Evolutionary conservation across 306 rosid species (phyloP).

Genomic region (Castanea mollissima): DNA sequence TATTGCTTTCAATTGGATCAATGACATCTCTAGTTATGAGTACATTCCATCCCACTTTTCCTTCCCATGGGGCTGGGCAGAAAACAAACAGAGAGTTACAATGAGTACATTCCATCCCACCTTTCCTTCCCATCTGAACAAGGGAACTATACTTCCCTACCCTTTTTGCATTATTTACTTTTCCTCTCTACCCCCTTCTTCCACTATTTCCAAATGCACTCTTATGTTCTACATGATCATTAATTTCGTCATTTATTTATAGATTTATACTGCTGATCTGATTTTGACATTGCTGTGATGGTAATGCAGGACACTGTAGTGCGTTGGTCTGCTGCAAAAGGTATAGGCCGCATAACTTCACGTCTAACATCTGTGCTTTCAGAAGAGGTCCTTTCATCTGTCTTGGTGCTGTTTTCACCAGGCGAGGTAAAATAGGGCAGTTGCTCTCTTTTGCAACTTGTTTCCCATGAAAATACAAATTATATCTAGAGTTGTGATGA

Average conservation of each 20-base stretch:
- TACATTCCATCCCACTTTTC: no score
- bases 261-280: neutral
- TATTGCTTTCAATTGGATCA: neutral
- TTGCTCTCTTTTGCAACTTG: conserved; percentile 20
- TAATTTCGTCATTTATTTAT: neutral
- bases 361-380: conserved; percentile 78
- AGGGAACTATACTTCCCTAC: neutral
- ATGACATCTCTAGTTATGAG: no score
- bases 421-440: conserved; percentile 65
- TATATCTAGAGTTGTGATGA: conserved; percentile 1
- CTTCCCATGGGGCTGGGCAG: neutral
- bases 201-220: neutral
- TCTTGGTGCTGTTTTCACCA: conserved; percentile 84
- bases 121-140: neutral
- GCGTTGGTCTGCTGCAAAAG: conserved; percentile 99
- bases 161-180: neutral
- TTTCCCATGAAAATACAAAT: neutral
- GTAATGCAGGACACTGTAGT: conserved; percentile 83
- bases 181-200: neutral
- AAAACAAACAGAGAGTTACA: no score
- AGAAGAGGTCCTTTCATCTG: conserved; percentile 86
- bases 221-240: neutral
- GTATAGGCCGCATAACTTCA: conserved; percentile 82
- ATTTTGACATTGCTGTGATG: conserved; percentile 23
- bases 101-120: no score